phyloP scores from a whole-genome alignment of 1,284 basidiomycete genomes.

The Volvariella volvacea region DNA sequence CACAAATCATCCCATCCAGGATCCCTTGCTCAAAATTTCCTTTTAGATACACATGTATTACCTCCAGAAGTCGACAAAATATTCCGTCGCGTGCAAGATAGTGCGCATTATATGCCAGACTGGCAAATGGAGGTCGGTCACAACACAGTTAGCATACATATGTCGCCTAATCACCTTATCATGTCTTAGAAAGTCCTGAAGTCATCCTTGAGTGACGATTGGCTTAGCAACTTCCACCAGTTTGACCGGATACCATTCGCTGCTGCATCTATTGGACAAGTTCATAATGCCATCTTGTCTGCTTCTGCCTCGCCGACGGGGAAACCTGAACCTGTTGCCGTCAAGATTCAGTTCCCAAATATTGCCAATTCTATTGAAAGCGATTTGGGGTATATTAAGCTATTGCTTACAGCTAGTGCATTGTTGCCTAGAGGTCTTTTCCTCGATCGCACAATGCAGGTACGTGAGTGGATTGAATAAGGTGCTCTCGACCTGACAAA shows the following conservation, averaged over 20 bases:
- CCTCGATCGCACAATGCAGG: conserved; percentile 80
- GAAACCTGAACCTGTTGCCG: conserved; percentile 62
- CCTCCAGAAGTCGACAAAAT: conserved; percentile 88
- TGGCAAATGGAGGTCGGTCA: conserved; percentile 93
- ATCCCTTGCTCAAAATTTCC: too few species aligned
- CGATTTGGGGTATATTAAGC: conserved; percentile 83
- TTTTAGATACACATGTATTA: conserved; percentile 83
- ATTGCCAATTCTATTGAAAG: conserved; percentile 82
- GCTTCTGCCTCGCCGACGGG: conserved; percentile 35
- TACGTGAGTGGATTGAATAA: conserved; percentile 16
- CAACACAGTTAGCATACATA: not conserved
- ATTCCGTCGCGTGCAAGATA: conserved; percentile 87
- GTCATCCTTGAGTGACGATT: conserved; percentile 70
- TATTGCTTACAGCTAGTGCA: conserved; percentile 74
- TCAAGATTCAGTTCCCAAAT: conserved; percentile 97
- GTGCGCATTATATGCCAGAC: conserved; percentile 98
- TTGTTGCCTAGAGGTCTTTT: conserved; percentile 88
- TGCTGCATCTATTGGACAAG: conserved; percentile 96
- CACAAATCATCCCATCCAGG: too few species aligned
- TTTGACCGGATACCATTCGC: conserved; percentile 91
- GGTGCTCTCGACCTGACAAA: not conserved
- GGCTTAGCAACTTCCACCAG: conserved; percentile 65
- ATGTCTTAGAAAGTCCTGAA: conserved; percentile 65
- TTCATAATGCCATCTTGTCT: conserved; percentile 73
- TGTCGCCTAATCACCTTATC: conserved; percentile 5